Conservation (phyloP, 495 filamentous ascomycete species). For the Daldinia caldariorum region DNA sequence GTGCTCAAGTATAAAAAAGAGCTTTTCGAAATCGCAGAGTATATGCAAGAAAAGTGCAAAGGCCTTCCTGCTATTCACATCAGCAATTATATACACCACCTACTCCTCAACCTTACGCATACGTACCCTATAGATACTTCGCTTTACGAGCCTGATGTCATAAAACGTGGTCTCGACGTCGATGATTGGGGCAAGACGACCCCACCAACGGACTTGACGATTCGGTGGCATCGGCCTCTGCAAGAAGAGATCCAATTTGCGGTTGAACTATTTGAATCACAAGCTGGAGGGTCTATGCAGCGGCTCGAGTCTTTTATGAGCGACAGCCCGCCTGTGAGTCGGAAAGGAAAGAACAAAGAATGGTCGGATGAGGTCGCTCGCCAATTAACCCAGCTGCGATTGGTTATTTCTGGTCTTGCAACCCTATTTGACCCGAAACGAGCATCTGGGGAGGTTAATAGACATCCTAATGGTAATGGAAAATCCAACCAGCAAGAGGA, state of each 20-base stretch:
- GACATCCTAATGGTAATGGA: slow-evolving; percentile 50
- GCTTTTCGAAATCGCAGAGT: slow-evolving; percentile 88
- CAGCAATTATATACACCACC: slow-evolving; percentile 96
- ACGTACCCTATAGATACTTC: slow-evolving; percentile 91
- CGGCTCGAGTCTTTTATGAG: slow-evolving; percentile 79
- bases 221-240: slow-evolving; percentile 90
- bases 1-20: slow-evolving; percentile 88
- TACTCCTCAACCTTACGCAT: slow-evolving; percentile 95
- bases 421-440: slow-evolving; percentile 84
- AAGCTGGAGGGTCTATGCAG: slow-evolving; percentile 65
- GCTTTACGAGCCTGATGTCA: slow-evolving; percentile 76
- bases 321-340: slow-evolving; percentile 83
- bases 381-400: slow-evolving; percentile 83
- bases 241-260: slow-evolving; percentile 86
- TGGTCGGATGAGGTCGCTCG: slow-evolving; percentile 97
- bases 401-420: slow-evolving; percentile 87
- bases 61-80: slow-evolving; percentile 95
- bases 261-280: slow-evolving; percentile 83
- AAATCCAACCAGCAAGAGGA: slow-evolving; percentile 53
- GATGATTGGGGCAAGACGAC: slow-evolving; percentile 81
- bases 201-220: slow-evolving; percentile 75
- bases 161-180: slow-evolving; percentile 63
- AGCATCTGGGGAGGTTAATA: slow-evolving; percentile 61
- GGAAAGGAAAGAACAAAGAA: slow-evolving; percentile 94
- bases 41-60: slow-evolving; percentile 94